These are phyloP conservation scores for Coemansia sp. DNA, from an alignment of 192 early-diverging fungal species.

Conservation along the genomic window DNA sequence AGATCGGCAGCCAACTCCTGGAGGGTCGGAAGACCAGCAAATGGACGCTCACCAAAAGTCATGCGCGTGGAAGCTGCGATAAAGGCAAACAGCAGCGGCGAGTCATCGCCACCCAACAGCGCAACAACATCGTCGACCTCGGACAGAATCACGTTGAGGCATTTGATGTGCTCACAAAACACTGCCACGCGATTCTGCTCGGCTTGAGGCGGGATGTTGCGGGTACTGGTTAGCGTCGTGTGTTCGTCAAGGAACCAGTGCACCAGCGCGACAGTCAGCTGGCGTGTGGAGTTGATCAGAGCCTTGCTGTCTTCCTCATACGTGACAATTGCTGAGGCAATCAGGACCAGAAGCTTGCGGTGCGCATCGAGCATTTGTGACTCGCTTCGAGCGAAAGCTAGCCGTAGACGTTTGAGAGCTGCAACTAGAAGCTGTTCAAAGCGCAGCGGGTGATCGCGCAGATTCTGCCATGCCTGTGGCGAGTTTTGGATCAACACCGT, in stretches of 20 bases:
- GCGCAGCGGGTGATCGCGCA: slow-evolving; percentile 10
- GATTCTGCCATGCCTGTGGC: slow-evolving; percentile 13
- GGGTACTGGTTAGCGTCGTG: slow-evolving; percentile 11
- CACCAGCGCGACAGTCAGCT: slow-evolving; percentile 28
- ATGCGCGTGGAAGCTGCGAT: slow-evolving; percentile 47
- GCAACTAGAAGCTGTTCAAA: slow-evolving; percentile 34
- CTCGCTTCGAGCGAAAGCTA: slow-evolving; percentile 24
- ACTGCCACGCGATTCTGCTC: slow-evolving; percentile 18
- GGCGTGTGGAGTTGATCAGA: slow-evolving; percentile 28
- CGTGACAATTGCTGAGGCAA: slow-evolving; percentile 34
- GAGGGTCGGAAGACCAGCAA: slow-evolving; percentile 18
- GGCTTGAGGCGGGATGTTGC: background rate
- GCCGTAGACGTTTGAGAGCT: slow-evolving; percentile 17
- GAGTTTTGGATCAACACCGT: slow-evolving; percentile 31
- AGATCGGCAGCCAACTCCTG: slow-evolving; percentile 44
- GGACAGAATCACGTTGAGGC: slow-evolving; percentile 44
- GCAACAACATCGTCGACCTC: slow-evolving; percentile 42
- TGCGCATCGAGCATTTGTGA: slow-evolving; percentile 29
- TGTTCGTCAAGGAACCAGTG: slow-evolving; percentile 48
- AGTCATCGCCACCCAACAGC: slow-evolving; percentile 44
- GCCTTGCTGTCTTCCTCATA: slow-evolving; percentile 30
- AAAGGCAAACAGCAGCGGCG: slow-evolving; percentile 49
- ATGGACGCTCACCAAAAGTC: slow-evolving; percentile 34
- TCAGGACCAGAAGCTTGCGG: slow-evolving; percentile 32
- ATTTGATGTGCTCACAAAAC: slow-evolving; percentile 43